Percentiles rank a stretch among this genome's conserved stretches.
These are phyloP conservation scores for Pseudocercospora fuligena DNA, from an alignment of 2,329 filamentous ascomycete genomes.

Conservation along the genomic window DNA sequence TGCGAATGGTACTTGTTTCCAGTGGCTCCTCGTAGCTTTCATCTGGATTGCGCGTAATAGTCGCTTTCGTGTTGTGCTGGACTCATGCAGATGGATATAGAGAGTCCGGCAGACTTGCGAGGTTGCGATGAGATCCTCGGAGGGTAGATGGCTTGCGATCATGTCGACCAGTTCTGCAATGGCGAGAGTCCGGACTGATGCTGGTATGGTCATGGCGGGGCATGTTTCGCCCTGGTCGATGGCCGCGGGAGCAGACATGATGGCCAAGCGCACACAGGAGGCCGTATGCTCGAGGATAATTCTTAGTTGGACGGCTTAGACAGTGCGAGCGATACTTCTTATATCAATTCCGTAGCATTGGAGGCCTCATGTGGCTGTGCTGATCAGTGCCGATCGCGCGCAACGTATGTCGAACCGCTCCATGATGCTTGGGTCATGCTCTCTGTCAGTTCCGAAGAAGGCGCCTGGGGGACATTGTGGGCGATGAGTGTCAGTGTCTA, in stretches of 20 bases:
- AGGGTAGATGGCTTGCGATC: neutral
- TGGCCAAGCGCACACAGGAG: neutral
- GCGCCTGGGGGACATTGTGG: neutral
- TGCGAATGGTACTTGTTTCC: conserved; percentile 2
- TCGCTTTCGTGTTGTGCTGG: neutral
- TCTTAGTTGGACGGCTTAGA: neutral
- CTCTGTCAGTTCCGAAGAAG: neutral
- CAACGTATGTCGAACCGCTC: neutral
- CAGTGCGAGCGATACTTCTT: neutral
- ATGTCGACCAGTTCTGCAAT: conserved; percentile 1
- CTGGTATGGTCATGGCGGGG: neutral
- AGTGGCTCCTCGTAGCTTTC: neutral
- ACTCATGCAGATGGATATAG: neutral
- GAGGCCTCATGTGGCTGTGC: conserved; percentile 3
- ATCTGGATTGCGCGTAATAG: neutral
- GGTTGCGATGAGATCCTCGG: neutral
- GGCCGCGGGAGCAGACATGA: neutral
- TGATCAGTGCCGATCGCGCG: neutral
- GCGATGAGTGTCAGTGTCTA: neutral
- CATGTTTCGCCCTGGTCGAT: neutral
- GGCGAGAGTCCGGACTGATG: neutral
- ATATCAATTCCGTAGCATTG: neutral
- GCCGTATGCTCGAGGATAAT: neutral
- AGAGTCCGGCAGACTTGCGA: conserved; percentile 1
- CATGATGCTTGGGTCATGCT: neutral